Conservation (phyloP, 2,329 filamentous ascomycete genomes). For the Chalaropsis thielavioides region DNA sequence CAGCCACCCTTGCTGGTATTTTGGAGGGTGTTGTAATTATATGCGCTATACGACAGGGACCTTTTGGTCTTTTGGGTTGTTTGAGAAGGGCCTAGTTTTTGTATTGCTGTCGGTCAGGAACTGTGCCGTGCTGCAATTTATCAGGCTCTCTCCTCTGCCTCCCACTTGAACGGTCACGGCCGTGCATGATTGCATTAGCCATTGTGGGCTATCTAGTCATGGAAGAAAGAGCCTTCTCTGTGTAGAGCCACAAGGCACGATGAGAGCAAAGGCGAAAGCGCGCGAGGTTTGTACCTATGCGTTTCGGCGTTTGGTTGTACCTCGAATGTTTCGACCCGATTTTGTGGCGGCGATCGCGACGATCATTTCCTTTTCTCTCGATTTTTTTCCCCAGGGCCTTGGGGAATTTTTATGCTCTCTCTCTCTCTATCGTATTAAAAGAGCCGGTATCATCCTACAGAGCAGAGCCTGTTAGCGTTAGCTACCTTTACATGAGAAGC, state of each 20-base stretch:
- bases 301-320: not conserved
- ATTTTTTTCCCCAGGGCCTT: not conserved
- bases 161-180: too few relatives aligned
- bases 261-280: not conserved
- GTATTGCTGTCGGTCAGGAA: too few relatives aligned
- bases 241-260: not conserved
- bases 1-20: not conserved
- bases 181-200: too few relatives aligned
- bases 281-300: not conserved
- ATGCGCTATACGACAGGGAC: not conserved
- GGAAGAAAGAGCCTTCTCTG: too few relatives aligned
- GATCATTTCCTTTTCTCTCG: not conserved
- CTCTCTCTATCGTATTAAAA: not conserved
- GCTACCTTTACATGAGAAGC: not conserved
- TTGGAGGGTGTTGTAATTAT: not conserved
- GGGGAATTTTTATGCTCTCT: not conserved
- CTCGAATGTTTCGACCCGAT: not conserved
- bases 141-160: not conserved
- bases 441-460: too few relatives aligned
- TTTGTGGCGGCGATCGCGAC: not conserved
- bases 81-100: not conserved
- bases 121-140: not conserved
- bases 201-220: too few relatives aligned
- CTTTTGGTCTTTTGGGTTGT: not conserved
- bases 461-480: too few relatives aligned